A percentile compares a stretch with the other conserved stretches of the same genome.
Evolutionary conservation across 805 yeast species (phyloP).

Genomic region (Yamadazyma olivae): DNA sequence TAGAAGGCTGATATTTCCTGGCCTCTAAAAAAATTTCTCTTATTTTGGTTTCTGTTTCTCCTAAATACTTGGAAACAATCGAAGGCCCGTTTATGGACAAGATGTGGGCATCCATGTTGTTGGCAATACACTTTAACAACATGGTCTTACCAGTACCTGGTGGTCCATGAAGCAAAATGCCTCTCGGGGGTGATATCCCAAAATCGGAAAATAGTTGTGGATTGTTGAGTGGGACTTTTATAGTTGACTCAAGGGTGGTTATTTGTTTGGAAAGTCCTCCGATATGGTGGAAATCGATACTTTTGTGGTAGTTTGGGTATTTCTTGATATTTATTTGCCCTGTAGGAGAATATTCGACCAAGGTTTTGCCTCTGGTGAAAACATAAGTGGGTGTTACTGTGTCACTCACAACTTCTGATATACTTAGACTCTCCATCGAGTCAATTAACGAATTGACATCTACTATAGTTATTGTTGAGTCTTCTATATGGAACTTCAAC

Average conservation of each 20-base stretch:
- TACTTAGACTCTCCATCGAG: constrained; percentile 29
- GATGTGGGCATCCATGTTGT: constrained; percentile 77
- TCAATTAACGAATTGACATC: constrained; percentile 34
- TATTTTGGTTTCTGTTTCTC: constrained; percentile 89
- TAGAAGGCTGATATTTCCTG: constrained; percentile 76
- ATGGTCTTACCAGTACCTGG: constrained; percentile 97
- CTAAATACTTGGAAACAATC: constrained; percentile 86
- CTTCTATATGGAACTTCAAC: constrained; percentile 17
- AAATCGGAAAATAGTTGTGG: constrained; percentile 78
- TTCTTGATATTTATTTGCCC: constrained; percentile 14
- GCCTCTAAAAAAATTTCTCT: constrained; percentile 86
- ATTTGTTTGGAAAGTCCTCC: constrained; percentile 80
- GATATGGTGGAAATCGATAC: constrained; percentile 49
- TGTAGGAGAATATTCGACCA: constrained; percentile 2
- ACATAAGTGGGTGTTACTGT: constrained; percentile 40
- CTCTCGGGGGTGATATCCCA: constrained; percentile 91
- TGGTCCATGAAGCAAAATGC: constrained; percentile 91
- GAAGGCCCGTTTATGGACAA: constrained; percentile 87
- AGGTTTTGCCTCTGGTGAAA: constrained; percentile 27
- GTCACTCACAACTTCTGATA: constrained; percentile 20
- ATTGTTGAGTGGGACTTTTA: constrained; percentile 75
- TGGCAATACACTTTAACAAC: constrained; percentile 78
- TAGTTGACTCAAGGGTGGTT: constrained; percentile 55
- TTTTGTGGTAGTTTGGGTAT: constrained; percentile 44
- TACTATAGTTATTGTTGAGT: constrained; percentile 18